These are phyloP conservation scores for Syzygium oleosum DNA, from an alignment of 345 rosid species.

Conservation along the genomic window DNA sequence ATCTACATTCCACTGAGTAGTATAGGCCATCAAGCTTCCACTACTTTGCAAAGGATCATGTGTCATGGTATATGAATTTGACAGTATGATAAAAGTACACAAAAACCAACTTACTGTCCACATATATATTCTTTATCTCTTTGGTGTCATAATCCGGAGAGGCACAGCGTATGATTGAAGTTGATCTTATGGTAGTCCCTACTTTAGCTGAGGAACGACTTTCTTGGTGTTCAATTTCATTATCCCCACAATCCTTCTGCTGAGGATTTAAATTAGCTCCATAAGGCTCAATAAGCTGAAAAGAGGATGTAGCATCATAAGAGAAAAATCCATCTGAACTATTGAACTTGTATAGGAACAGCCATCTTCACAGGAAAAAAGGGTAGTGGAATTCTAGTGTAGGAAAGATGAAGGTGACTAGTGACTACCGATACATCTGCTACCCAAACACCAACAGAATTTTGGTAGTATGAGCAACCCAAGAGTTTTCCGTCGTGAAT, in stretches of 20 bases:
- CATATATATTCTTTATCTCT: slow-evolving; percentile 91
- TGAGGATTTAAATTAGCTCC: slow-evolving; percentile 35
- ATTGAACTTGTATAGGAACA: background rate
- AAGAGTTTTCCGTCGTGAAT: slow-evolving; percentile 78
- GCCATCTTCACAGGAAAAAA: background rate
- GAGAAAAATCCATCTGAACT: background rate
- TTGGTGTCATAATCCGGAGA: slow-evolving; percentile 70
- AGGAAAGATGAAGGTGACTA: slow-evolving; percentile 3
- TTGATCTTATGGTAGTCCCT: slow-evolving; percentile 30
- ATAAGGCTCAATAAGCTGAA: slow-evolving; percentile 81
- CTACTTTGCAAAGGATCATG: background rate
- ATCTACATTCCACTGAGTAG: background rate
- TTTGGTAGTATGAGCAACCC: slow-evolving; percentile 76
- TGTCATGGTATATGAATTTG: background rate
- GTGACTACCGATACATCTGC: slow-evolving; percentile 62
- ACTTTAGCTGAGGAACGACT: slow-evolving; percentile 37
- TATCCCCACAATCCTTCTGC: slow-evolving; percentile 33
- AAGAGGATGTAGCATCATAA: background rate
- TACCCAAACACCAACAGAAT: slow-evolving; percentile 89
- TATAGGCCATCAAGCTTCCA: background rate
- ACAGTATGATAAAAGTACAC: background rate
- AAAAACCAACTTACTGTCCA: slow-evolving; percentile 65
- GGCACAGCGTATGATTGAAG: slow-evolving; percentile 20
- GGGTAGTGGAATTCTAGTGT: background rate
- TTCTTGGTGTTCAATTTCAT: slow-evolving; percentile 29